Conservation (phyloP, 2,329 filamentous ascomycete species). For the Raffaelea albimanens region DNA sequence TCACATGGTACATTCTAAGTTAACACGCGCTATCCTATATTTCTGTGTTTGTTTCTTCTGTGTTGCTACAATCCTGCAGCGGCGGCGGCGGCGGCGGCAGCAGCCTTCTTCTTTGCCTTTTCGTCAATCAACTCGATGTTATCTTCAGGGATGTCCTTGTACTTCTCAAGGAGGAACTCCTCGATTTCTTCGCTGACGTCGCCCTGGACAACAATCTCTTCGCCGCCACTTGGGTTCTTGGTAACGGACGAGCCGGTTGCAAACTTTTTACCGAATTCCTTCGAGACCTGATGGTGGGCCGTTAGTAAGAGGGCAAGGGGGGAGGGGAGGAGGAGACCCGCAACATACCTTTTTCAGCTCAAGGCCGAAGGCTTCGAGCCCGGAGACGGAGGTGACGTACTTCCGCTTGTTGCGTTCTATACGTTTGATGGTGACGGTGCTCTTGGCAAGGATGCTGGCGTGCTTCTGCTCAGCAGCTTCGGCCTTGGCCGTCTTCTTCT, state of each 20-base stretch:
- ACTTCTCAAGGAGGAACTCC: slow-evolving; percentile 83
- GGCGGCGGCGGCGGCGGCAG: slow-evolving; percentile 14
- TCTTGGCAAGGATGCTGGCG: slow-evolving; percentile 71
- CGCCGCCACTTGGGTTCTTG: slow-evolving; percentile 73
- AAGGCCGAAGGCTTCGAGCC: slow-evolving; percentile 80
- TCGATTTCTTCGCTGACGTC: slow-evolving; percentile 92
- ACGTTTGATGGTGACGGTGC: slow-evolving; percentile 83
- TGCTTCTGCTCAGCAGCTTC: slow-evolving; percentile 78
- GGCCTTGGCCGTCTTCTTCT: slow-evolving; percentile 94
- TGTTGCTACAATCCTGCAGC: neutral
- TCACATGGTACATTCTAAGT: no score
- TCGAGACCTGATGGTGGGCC: slow-evolving; percentile 49
- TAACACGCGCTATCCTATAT: neutral
- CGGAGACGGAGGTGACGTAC: slow-evolving; percentile 85
- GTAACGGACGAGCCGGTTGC: slow-evolving; percentile 90
- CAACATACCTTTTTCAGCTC: slow-evolving; percentile 72
- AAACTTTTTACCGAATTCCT: slow-evolving; percentile 98
- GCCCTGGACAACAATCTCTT: slow-evolving; percentile 97
- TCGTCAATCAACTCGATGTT: slow-evolving; percentile 94
- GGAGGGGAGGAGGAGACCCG: no score
- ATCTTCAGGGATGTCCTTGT: slow-evolving; percentile 83
- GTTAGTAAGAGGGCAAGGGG: neutral
- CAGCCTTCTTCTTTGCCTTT: slow-evolving; percentile 76
- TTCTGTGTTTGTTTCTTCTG: neutral
- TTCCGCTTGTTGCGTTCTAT: slow-evolving; percentile 98